A percentile compares a stretch with the other conserved stretches of the same genome.
phyloP scores from a whole-genome alignment of 768 basidiomycete genomes.

The Phanerochaete carnosa region DNA sequence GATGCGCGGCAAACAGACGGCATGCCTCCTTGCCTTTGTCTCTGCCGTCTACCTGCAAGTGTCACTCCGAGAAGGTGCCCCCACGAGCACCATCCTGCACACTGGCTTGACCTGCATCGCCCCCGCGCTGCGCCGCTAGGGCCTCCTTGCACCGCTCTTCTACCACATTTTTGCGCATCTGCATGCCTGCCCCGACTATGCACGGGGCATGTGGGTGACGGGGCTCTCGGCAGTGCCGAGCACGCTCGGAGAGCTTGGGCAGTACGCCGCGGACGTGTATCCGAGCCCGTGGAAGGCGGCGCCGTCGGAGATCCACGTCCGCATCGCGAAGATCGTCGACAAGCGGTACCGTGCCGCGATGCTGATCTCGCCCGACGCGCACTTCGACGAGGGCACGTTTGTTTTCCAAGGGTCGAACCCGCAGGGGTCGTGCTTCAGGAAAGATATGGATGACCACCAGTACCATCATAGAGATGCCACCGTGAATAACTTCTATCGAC shows the following conservation, averaged over 20 bases:
- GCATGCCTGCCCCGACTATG: background rate
- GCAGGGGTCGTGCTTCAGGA: conserved; percentile 11
- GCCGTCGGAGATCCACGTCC: background rate
- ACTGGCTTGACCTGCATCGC: conserved; percentile 10
- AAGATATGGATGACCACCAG: conserved; percentile 1
- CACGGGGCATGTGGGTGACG: conserved; percentile 5
- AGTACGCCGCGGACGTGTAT: conserved; percentile 4
- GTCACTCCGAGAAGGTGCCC: background rate
- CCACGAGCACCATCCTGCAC: conserved; percentile 2
- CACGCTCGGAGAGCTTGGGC: conserved; percentile 1
- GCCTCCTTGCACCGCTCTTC: conserved; percentile 1
- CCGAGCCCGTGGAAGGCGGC: background rate
- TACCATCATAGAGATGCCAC: background rate
- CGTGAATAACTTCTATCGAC: conserved; percentile 4
- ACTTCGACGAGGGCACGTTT: conserved; percentile 3
- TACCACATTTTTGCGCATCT: background rate
- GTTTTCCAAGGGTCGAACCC: conserved; percentile 8
- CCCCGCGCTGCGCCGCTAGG: background rate
- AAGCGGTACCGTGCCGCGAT: conserved; percentile 1
- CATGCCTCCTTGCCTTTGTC: background rate
- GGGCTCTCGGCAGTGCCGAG: conserved; percentile 7
- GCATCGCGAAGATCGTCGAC: background rate
- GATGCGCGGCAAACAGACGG: background rate
- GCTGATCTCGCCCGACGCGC: conserved; percentile 1
- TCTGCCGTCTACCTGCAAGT: conserved; percentile 9